phyloP scores from a whole-genome alignment of 2,329 filamentous ascomycete genomes.

The Nakataea oryzae region DNA sequence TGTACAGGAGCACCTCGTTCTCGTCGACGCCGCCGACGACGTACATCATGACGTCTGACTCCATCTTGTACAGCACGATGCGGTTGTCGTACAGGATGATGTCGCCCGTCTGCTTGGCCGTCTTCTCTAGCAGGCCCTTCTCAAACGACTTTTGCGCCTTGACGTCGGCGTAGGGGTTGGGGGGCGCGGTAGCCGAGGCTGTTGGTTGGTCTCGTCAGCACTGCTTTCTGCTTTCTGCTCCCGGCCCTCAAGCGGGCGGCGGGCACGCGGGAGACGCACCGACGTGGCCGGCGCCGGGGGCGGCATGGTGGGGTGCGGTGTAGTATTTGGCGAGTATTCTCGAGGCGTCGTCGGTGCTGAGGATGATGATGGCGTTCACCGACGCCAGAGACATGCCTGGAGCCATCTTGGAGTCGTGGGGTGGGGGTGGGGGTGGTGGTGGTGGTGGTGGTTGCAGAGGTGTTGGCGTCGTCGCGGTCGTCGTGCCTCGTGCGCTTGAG shows the following conservation, averaged over 20 bases:
- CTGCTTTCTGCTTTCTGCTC: neutral
- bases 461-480: neutral
- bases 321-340: slow-evolving; percentile 96
- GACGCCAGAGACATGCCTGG: slow-evolving; percentile 14
- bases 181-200: slow-evolving; percentile 34
- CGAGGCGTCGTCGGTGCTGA: slow-evolving; percentile 77
- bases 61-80: slow-evolving; percentile 94
- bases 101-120: slow-evolving; percentile 87
- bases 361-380: slow-evolving; percentile 33
- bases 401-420: slow-evolving; percentile 9
- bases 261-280: slow-evolving; percentile 7
- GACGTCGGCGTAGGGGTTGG: slow-evolving; percentile 73
- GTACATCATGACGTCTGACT: slow-evolving; percentile 91
- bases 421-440: slow-evolving; percentile 1
- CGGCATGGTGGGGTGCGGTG: slow-evolving; percentile 43
- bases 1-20: slow-evolving; percentile 95
- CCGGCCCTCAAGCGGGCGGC: neutral
- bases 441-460: neutral
- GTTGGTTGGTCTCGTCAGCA: slow-evolving; percentile 16
- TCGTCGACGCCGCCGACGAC: slow-evolving; percentile 85
- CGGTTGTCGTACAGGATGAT: slow-evolving; percentile 97
- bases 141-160: slow-evolving; percentile 96
- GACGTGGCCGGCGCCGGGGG: slow-evolving; percentile 14
- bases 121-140: slow-evolving; percentile 90
- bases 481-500: neutral